Conservation (phyloP, 2,329 filamentous ascomycete genomes). For the Aspergillus sp. region DNA sequence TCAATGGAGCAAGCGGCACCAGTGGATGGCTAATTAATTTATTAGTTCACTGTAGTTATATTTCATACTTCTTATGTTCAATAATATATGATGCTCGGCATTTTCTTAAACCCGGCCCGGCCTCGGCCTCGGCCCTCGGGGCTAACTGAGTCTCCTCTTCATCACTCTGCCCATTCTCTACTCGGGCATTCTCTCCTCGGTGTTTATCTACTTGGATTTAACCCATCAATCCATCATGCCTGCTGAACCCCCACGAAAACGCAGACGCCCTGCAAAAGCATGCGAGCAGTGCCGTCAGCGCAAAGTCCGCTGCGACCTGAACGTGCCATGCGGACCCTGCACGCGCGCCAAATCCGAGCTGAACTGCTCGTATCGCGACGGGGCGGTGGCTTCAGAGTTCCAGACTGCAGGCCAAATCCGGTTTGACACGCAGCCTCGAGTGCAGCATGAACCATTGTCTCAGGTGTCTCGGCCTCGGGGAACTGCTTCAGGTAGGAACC, state of each 20-base stretch:
- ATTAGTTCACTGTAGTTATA: neutral
- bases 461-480: no score
- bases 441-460: no score
- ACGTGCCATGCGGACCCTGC: slow-evolving; percentile 28
- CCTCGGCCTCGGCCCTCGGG: neutral
- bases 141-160: neutral
- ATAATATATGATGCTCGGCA: neutral
- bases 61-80: no score
- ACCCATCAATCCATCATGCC: neutral
- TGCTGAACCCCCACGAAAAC: slow-evolving; percentile 21
- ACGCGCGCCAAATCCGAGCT: slow-evolving; percentile 20
- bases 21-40: neutral
- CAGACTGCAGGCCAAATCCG: no score
- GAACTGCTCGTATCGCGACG: slow-evolving; percentile 24
- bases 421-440: no score
- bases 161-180: neutral
- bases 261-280: slow-evolving; percentile 27
- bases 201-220: no score
- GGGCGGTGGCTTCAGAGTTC: neutral
- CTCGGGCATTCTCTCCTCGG: no score
- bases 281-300: slow-evolving; percentile 31
- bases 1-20: slow-evolving; percentile 43
- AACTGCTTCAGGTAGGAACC: no score
- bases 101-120: neutral
- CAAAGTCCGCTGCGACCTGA: slow-evolving; percentile 31